Base-by-base conservation (phyloP, 768 basidiomycete genomes). In the Mycena leptocephala region DNA sequence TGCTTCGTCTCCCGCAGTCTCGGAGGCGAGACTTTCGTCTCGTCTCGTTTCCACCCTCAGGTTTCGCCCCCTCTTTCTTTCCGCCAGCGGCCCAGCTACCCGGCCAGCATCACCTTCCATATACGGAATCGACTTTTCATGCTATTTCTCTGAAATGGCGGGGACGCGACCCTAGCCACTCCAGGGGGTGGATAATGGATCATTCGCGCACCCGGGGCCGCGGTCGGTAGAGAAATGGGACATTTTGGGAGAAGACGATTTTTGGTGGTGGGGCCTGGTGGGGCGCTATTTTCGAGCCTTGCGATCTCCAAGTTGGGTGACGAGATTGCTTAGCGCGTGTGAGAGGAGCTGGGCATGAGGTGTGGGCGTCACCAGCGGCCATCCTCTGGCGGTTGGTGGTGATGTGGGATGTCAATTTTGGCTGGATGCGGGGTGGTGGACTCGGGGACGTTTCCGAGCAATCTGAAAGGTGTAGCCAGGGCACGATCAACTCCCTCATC, bases 311-410 rank as follows among this genome's bases (percentile, higher is more conserved):
- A 46, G 33, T 55, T 55, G 53, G 26, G 53, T 14, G 11, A 13
- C 53, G 53, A 26, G 11, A 30, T 30, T 30, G 28, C 53, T 55
- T 55, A 55, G 22, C 53, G 53, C 24, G 53, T 30, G 53, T 26
- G 20, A 13, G 53, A 24, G 53, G 9, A 55, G 43, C 43, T 14
- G 9, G 43, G 4, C 16, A 43, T 43, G 43, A 9, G 43, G 43
- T 43, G 13, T 55, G 53, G 53, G 53, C 26, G 26, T 30, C 53
- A 9, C 20, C 90, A 59, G 95, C 96, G 84, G 97, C 97, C 74
- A 96, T 96, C 83, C 97, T 97, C 43, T 55, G 26, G 53, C 53
- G 53, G 43, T 43, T 43, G 43, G 43, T 14, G 16, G 43, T 18
- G 43, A 43, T 43, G 43, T 10, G 35, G 58, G 33, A 37, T 30